These are phyloP conservation scores for Acer campestre DNA, from an alignment of 345 rosid genomes.

Conservation along the genomic window DNA sequence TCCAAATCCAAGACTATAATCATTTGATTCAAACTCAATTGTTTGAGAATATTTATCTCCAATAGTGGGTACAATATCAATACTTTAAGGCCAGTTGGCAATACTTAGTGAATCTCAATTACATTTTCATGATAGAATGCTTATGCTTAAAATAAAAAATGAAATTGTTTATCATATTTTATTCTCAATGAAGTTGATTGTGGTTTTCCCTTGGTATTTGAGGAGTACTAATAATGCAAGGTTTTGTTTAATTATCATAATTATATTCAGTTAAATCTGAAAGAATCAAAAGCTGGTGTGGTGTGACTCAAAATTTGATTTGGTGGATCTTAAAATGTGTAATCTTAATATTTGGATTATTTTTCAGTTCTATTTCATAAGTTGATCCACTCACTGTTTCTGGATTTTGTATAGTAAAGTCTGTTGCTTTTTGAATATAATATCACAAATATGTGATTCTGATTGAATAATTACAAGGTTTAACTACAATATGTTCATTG, in stretches of 20 bases:
- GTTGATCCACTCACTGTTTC: background rate
- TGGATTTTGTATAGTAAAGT: background rate
- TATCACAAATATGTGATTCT: background rate
- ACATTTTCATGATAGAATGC: background rate
- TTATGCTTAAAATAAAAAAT: background rate
- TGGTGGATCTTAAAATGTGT: background rate
- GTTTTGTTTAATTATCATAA: background rate
- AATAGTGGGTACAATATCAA: background rate
- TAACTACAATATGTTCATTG: conserved; percentile 3
- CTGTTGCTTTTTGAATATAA: background rate
- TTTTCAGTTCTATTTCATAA: background rate
- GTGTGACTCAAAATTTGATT: background rate
- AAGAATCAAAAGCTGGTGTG: background rate
- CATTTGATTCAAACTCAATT: background rate
- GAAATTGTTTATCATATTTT: background rate
- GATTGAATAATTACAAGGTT: conserved; percentile 7
- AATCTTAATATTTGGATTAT: background rate
- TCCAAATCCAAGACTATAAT: background rate
- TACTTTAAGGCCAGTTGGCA: background rate
- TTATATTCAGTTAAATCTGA: background rate
- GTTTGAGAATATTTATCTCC: background rate
- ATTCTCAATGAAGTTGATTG: background rate
- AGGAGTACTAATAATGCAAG: background rate
- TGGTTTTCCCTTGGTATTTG: background rate
- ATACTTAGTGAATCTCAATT: background rate